Conservation (phyloP, 306 rosid species). For the Senna siamea region DNA sequence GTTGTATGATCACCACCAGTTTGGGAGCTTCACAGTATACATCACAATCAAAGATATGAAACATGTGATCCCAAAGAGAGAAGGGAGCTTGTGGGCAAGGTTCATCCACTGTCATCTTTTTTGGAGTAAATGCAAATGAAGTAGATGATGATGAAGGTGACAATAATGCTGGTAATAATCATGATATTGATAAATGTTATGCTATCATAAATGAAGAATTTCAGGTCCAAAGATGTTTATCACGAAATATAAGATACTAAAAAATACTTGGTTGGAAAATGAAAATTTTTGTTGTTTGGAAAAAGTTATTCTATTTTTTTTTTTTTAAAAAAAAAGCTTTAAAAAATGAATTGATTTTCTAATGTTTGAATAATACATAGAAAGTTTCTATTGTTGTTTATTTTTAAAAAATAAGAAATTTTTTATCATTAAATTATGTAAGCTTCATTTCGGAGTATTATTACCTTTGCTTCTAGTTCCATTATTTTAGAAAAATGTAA, state of each 20-base stretch:
- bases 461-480: too few relatives aligned
- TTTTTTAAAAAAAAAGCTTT: too few relatives aligned
- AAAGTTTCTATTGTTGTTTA: too few relatives aligned
- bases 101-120: conserved; percentile 2
- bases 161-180: too few relatives aligned
- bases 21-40: not conserved
- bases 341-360: too few relatives aligned
- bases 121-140: not conserved
- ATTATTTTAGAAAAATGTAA: too few relatives aligned
- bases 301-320: too few relatives aligned
- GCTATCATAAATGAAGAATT: not conserved
- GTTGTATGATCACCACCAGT: conserved; percentile 1
- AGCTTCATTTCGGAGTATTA: not conserved
- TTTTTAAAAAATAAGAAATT: too few relatives aligned
- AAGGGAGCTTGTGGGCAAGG: not conserved
- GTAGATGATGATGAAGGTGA: not conserved
- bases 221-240: not conserved
- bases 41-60: conserved; percentile 33
- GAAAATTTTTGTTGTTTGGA: not conserved
- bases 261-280: not conserved
- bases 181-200: not conserved
- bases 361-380: too few relatives aligned
- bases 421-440: too few relatives aligned
- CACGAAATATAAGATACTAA: not conserved
- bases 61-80: conserved; percentile 24